Base-by-base conservation (phyloP, 805 yeast genomes). In the Nakazawaea laoshanensis region DNA sequence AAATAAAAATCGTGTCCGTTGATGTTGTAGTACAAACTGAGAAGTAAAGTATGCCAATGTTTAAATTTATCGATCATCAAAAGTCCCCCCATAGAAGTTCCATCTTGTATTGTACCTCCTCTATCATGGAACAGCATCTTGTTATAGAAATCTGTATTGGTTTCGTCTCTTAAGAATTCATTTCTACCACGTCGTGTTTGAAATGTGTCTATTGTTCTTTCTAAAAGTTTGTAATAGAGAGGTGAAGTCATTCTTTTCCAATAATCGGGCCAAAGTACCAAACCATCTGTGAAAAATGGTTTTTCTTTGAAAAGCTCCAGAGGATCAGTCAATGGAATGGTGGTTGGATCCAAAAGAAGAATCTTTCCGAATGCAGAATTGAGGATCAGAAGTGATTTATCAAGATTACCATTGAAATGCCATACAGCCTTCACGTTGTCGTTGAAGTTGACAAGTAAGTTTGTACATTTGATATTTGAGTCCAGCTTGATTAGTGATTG, bases 221-320 rank as follows among this genome's bases (percentile, higher is more conserved):
- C 52, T 4, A 48, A 27, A 2, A 45, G 31, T 21, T 67, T 55
- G 49, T 76, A 79, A 42, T 67, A 68, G 22, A 55, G 49, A 2
- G 87, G 86, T 1, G 80, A 64, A 0, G 83, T 72, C 4, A 81
- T 70, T 38, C 88, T 63, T 45, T 72, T 63, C 87, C 88, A 79
- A 39, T 74, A 74, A 54, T 79, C 87, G 1, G 87, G 88, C 87
- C 87, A 79, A 2, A 76, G 62, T 20, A 79, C 64, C 51, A 79
- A 52, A 3, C 83, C 81, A 24, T 57, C 52, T 10, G 56, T 49
- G 19, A 44, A 38, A 48, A 63, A 77, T 3, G 80, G 67, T 15
- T 64, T 63, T 1, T 57, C 47, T 1, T 40, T 36, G 18, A 59
- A 52, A 6, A 59, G 35, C 5, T 19, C n/a, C 36, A 57, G 64